Conservation (phyloP, 1,284 basidiomycete species). For the Puccinia brachypodii region DNA sequence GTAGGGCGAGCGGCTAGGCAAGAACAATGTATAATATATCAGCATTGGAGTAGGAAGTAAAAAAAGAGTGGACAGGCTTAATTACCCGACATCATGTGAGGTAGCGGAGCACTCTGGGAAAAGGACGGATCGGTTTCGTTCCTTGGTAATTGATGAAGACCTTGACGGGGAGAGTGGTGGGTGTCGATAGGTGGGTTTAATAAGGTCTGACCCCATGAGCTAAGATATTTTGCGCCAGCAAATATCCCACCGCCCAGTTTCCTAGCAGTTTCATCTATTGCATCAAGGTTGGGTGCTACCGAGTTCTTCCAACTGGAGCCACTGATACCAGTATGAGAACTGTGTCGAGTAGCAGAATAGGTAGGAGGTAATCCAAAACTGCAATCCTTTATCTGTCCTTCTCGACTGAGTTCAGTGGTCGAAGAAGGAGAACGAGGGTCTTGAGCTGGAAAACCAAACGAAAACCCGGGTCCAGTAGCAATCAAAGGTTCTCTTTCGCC, state of each 20-base stretch:
- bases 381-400: background rate
- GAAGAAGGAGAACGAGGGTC: constrained; percentile 3
- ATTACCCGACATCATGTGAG: constrained; percentile 35
- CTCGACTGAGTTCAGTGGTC: background rate
- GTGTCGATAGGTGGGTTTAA: background rate
- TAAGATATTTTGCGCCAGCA: constrained; percentile 35
- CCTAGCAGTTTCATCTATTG: constrained; percentile 44
- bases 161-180: constrained; percentile 5
- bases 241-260: constrained; percentile 34
- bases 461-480: constrained; percentile 25
- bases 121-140: constrained; percentile 7
- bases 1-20: constrained; percentile 4
- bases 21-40: background rate
- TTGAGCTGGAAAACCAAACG: background rate
- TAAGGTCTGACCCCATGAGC: constrained; percentile 39
- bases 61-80: background rate
- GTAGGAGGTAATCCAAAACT: constrained; percentile 4
- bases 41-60: background rate
- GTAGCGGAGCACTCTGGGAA: constrained; percentile 42
- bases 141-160: background rate
- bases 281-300: constrained; percentile 27
- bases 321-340: constrained; percentile 5
- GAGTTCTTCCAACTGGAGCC: constrained; percentile 34
- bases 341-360: constrained; percentile 2
- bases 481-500: constrained; percentile 32